Conservation (phyloP, 192 early-diverging fungal genomes). For the Gonapodya sp. region DNA sequence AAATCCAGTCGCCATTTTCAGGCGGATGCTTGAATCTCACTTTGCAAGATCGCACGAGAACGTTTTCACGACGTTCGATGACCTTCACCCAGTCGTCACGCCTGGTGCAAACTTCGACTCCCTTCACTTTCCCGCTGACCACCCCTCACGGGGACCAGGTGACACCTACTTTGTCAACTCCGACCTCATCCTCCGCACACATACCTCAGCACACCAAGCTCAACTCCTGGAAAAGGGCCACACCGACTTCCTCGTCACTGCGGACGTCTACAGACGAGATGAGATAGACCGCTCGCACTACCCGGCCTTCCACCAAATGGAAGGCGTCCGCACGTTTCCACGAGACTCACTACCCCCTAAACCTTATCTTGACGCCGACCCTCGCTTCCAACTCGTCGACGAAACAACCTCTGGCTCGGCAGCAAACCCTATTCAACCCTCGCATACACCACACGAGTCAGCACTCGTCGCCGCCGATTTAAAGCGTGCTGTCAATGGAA, state of each 20-base stretch:
- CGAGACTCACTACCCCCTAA: background rate
- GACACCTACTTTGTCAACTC: slow-evolving; percentile 93
- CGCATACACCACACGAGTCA: slow-evolving; percentile 52
- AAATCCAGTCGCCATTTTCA: slow-evolving; percentile 84
- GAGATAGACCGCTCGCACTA: slow-evolving; percentile 94
- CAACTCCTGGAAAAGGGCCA: slow-evolving; percentile 53
- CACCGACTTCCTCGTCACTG: slow-evolving; percentile 74
- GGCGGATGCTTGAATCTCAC: slow-evolving; percentile 62
- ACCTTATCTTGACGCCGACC: background rate
- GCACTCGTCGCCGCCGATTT: slow-evolving; percentile 54
- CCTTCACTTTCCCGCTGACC: slow-evolving; percentile 69
- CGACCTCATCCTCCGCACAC: slow-evolving; percentile 70
- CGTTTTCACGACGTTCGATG: slow-evolving; percentile 29
- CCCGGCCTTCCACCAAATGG: slow-evolving; percentile 98
- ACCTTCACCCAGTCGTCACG: slow-evolving; percentile 64
- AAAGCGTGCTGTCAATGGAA: slow-evolving; percentile 69
- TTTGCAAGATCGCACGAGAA: slow-evolving; percentile 53
- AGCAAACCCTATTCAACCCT: slow-evolving; percentile 63
- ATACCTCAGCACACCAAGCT: slow-evolving; percentile 91
- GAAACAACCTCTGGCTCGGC: background rate
- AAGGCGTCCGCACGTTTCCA: slow-evolving; percentile 71
- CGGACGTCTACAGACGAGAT: slow-evolving; percentile 92
- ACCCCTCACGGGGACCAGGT: slow-evolving; percentile 66
- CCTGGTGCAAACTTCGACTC: slow-evolving; percentile 86
- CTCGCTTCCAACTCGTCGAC: background rate